Percentiles rank a stretch among this genome's conserved stretches.
These are phyloP conservation scores for Candida anutae DNA, from an alignment of 1,139 yeast species.

Conservation along the genomic window DNA sequence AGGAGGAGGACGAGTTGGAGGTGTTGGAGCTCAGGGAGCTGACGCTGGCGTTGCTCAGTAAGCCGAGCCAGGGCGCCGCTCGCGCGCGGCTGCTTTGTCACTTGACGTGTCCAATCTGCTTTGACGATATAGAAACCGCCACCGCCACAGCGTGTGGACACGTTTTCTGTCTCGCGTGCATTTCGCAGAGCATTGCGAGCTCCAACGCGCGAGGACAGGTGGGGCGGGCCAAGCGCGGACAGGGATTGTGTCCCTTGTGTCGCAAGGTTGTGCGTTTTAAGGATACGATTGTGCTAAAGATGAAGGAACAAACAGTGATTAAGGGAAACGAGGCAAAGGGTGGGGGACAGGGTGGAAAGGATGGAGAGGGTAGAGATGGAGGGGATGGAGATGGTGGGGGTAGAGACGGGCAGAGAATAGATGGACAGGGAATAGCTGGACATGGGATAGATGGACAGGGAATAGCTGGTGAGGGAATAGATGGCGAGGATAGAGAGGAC, in stretches of 20 bases:
- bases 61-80: slow-evolving; percentile 16
- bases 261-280: slow-evolving; percentile 33
- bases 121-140: slow-evolving; percentile 33
- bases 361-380: no score
- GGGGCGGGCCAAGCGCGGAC: slow-evolving; percentile 25
- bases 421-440: no score
- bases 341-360: no score
- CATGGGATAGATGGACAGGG: no score
- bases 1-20: slow-evolving; percentile 31
- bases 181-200: slow-evolving; percentile 34
- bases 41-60: slow-evolving; percentile 26
- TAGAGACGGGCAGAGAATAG: no score
- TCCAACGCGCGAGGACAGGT: slow-evolving; percentile 39
- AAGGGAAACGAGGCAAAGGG: no score
- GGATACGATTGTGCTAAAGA: slow-evolving; percentile 28
- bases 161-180: slow-evolving; percentile 38
- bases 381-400: no score
- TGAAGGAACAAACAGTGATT: no score
- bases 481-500: no score
- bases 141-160: slow-evolving; percentile 41
- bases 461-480: no score
- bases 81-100: slow-evolving; percentile 27
- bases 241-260: slow-evolving; percentile 41
- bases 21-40: slow-evolving; percentile 31
- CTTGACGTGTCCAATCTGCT: slow-evolving; percentile 41